Percentiles rank a stretch among this genome's conserved stretches.
Conservation (phyloP, 2,329 filamentous ascomycete species). For the Penicillium sp. region DNA sequence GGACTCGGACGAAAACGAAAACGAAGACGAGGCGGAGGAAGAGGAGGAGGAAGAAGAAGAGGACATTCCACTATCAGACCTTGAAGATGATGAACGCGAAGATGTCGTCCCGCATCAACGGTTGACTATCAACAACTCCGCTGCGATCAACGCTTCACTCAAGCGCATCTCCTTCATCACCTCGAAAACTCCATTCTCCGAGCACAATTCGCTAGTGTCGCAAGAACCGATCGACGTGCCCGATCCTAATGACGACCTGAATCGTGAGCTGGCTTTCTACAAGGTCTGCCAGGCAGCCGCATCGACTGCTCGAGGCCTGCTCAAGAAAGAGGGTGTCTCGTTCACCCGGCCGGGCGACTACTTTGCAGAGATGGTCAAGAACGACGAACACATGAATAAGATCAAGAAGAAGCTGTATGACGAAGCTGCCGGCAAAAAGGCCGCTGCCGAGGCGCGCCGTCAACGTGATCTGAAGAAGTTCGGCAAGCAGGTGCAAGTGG, state of each 20-base stretch:
- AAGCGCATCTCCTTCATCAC: slow-evolving; percentile 57
- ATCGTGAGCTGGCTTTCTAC: slow-evolving; percentile 89
- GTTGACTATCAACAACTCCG: slow-evolving; percentile 94
- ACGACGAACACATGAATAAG: slow-evolving; percentile 95
- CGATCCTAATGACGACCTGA: slow-evolving; percentile 85
- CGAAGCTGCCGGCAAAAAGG: slow-evolving; percentile 87
- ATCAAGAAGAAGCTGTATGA: slow-evolving; percentile 91
- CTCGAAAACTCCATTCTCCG: slow-evolving; percentile 67
- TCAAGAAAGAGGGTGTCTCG: slow-evolving; percentile 74
- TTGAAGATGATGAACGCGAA: slow-evolving; percentile 72
- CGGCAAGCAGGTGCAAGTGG: slow-evolving; percentile 94
- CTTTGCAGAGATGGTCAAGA: slow-evolving; percentile 99
- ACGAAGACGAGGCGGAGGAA: slow-evolving; percentile 47
- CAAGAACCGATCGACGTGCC: slow-evolving; percentile 63
- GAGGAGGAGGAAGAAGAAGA: slow-evolving; percentile 72
- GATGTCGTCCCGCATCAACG: slow-evolving; percentile 86
- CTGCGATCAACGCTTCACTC: slow-evolving; percentile 72
- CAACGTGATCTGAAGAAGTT: slow-evolving; percentile 97
- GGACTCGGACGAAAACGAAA: slow-evolving; percentile 29
- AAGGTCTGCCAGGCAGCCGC: slow-evolving; percentile 78
- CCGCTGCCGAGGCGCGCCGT: slow-evolving; percentile 81
- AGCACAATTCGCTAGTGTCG: slow-evolving; percentile 72
- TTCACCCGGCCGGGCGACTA: slow-evolving; percentile 91
- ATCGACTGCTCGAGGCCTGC: slow-evolving; percentile 61
- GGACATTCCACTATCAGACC: slow-evolving; percentile 83